Evolutionary conservation across 805 yeast species (phyloP).

Genomic region (Teunomyces barrocoloradensis): DNA sequence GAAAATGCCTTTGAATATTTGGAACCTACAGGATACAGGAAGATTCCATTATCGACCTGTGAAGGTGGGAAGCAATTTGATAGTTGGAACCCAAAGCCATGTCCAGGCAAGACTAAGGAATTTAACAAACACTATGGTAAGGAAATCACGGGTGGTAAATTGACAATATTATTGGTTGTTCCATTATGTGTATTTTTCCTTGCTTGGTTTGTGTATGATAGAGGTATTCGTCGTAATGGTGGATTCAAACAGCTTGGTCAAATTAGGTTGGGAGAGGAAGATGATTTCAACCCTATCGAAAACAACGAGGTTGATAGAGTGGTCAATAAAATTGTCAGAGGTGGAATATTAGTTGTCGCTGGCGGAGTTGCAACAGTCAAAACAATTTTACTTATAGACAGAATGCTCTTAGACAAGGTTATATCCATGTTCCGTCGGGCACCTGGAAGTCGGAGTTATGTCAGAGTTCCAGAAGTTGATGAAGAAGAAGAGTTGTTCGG

Average conservation of each 20-base stretch:
- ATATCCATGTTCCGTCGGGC: slow-evolving; percentile 34
- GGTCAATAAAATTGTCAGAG: slow-evolving; percentile 56
- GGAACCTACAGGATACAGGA: slow-evolving; percentile 91
- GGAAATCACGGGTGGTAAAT: slow-evolving; percentile 53
- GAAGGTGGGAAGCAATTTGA: slow-evolving; percentile 75
- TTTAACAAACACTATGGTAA: slow-evolving; percentile 52
- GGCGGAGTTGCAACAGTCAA: slow-evolving; percentile 34
- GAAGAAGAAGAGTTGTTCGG: slow-evolving; percentile 44
- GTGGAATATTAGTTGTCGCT: slow-evolving; percentile 52
- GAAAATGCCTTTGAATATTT: slow-evolving; percentile 64
- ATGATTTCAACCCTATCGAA: slow-evolving; percentile 56
- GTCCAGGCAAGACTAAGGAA: slow-evolving; percentile 83
- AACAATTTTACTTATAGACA: slow-evolving; percentile 33
- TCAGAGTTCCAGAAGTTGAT: slow-evolving; percentile 38
- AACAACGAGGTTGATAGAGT: slow-evolving; percentile 58
- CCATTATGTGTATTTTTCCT: slow-evolving; percentile 56
- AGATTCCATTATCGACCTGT: slow-evolving; percentile 82
- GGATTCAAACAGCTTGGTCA: slow-evolving; percentile 79
- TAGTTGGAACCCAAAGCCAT: slow-evolving; percentile 60
- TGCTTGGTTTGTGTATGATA: slow-evolving; percentile 74
- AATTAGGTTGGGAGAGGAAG: slow-evolving; percentile 78
- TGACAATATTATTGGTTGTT: slow-evolving; percentile 52
- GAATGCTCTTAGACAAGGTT: slow-evolving; percentile 29
- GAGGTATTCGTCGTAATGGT: slow-evolving; percentile 77
- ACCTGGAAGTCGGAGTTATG: slow-evolving; percentile 40